Percentiles rank a stretch among this genome's conserved stretches.
Evolutionary conservation across 2,329 filamentous ascomycete species (phyloP).

Genomic region (Alternaria tenuissima): DNA sequence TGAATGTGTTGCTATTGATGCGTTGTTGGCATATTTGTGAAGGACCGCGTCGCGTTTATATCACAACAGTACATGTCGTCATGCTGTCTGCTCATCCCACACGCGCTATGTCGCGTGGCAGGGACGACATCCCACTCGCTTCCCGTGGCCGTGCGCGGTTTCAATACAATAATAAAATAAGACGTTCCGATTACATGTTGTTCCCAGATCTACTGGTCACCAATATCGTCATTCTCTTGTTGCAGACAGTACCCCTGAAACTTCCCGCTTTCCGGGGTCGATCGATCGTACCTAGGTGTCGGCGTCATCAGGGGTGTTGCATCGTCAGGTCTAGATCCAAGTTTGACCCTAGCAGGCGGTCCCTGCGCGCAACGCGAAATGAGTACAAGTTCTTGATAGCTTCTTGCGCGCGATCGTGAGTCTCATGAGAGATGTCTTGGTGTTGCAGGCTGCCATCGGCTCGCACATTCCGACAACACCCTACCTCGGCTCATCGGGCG

Average conservation of each 20-base stretch:
- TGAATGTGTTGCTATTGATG: neutral
- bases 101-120: conserved; percentile 15
- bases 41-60: conserved; percentile 9
- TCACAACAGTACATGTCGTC: conserved; percentile 9
- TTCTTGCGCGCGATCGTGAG: neutral
- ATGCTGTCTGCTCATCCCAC: conserved; percentile 11
- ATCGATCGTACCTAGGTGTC: neutral
- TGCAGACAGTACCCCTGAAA: conserved; percentile 3
- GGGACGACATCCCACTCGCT: conserved; percentile 3
- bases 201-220: conserved; percentile 53
- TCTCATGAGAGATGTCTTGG: conserved; percentile 13
- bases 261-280: conserved; percentile 4
- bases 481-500: conserved; percentile 31
- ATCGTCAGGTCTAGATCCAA: neutral
- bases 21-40: neutral
- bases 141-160: conserved; percentile 14
- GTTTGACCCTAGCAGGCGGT: neutral
- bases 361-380: neutral
- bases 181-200: conserved; percentile 27
- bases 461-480: conserved; percentile 15
- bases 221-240: conserved; percentile 13
- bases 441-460: conserved; percentile 21
- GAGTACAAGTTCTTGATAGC: neutral
- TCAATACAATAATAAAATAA: conserved; percentile 12
- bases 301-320: neutral